Conservation (phyloP, 2,329 filamentous ascomycete genomes). For the Annulohypoxylon truncatum region DNA sequence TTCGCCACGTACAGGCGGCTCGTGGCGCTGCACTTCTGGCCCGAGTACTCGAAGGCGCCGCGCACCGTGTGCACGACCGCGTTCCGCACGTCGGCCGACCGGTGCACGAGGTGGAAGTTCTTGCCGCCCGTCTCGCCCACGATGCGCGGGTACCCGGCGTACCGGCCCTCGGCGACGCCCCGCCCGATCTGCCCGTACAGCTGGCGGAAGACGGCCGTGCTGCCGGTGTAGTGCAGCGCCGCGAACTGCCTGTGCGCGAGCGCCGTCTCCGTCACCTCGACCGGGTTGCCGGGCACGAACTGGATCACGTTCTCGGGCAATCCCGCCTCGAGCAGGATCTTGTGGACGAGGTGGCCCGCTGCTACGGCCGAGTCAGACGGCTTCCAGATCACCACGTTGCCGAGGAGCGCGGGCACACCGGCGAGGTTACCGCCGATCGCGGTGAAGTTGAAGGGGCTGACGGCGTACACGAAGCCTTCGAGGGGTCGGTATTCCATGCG, state of each 20-base stretch:
- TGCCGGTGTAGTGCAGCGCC: slow-evolving; percentile 94
- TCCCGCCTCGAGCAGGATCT: slow-evolving; percentile 91
- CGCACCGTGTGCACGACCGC: slow-evolving; percentile 85
- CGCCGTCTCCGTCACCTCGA: slow-evolving; percentile 81
- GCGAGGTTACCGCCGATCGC: slow-evolving; percentile 91
- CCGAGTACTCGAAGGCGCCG: slow-evolving; percentile 90
- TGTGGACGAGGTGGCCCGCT: slow-evolving; percentile 91
- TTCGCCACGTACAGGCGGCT: slow-evolving; percentile 82
- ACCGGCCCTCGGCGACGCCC: slow-evolving; percentile 83
- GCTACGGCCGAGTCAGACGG: slow-evolving; percentile 89
- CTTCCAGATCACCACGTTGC: slow-evolving; percentile 97
- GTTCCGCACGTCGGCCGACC: slow-evolving; percentile 80
- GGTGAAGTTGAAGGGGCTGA: slow-evolving; percentile 97
- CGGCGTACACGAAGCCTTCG: slow-evolving; percentile 94
- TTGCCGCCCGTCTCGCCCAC: slow-evolving; percentile 93
- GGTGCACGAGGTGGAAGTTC: slow-evolving; percentile 90
- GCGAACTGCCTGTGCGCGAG: slow-evolving; percentile 84
- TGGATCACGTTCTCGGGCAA: slow-evolving; percentile 91
- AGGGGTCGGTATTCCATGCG: slow-evolving; percentile 88
- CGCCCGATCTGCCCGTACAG: slow-evolving; percentile 88
- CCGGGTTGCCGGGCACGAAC: slow-evolving; percentile 90
- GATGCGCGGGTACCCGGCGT: slow-evolving; percentile 86
- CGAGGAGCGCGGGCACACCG: slow-evolving; percentile 85
- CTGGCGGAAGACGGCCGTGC: slow-evolving; percentile 88
- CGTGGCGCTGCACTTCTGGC: slow-evolving; percentile 90